Base-by-base conservation (phyloP, 345 rosid species). In the Linum trigynum region DNA sequence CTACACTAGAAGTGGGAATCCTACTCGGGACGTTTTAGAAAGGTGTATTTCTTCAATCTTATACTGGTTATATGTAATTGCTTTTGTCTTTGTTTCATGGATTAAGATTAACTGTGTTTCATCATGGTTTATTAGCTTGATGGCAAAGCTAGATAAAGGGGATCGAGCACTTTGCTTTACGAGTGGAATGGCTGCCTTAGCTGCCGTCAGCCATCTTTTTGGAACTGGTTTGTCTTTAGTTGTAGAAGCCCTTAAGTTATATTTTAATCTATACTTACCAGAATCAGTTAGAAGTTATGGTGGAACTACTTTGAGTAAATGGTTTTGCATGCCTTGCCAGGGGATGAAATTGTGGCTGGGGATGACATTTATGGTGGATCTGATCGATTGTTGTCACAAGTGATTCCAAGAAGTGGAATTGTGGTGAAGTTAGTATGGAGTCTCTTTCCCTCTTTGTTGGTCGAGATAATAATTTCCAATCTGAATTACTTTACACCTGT, bases 171-270 rank as follows among this genome's bases (percentile, higher is more conserved):
- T 94, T 75, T 88, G 99, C 86, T 94, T 94, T 72, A 84, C 97
- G 41, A 90, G 96, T 69, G 97, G 97, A 76, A 94, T 94, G 96
- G 99, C 97, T 81, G 99, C 97, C 72, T 84, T 91, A 75, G 72
- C 85, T 71, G 82, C 97, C 62, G 96, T 89, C 63, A 67, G 84
- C 8, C 92, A 82, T 78, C 95, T 91, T 68, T 65, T 94, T 72
- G 75, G 71, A 78, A 65, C 74, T 62, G 97, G 99, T 94, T 39
- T 59, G 15, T 23, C 53, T 16, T 36, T 17, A 3, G 12, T 23
- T 69, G 12, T 6, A 58, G 14, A 67, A 5, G 65, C 62, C n/a
- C 35, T 37, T n/a, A 10, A 38, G 16, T 71, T 55, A 43, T 14
- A 41, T 62, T 55, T 42, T 41, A 39, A 15, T 57, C 58, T 38